Evolutionary conservation across 768 basidiomycete genomes (phyloP).

Genomic region (Butyriboletus loyo): DNA sequence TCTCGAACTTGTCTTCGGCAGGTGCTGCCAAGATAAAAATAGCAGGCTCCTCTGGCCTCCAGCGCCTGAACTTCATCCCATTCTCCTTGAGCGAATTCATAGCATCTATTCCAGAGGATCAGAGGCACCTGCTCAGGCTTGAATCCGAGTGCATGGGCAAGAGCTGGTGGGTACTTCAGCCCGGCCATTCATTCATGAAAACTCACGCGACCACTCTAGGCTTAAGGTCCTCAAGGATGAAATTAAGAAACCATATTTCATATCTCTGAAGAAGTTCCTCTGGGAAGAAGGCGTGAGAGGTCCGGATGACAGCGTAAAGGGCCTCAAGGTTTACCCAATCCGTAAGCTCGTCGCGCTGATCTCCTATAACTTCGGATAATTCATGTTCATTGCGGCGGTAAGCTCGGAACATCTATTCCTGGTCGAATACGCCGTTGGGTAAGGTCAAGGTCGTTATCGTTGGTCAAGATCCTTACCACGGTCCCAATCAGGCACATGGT

Average conservation of each 20-base stretch:
- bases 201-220: conserved; percentile 40
- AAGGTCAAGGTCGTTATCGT: conserved; percentile 87
- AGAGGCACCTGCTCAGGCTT: conserved; percentile 55
- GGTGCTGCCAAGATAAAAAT: conserved; percentile 11
- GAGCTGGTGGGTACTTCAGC: conserved; percentile 49
- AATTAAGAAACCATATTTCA: conserved; percentile 73
- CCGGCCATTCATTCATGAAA: neutral
- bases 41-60: conserved; percentile 16
- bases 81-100: conserved; percentile 58
- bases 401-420: conserved; percentile 87
- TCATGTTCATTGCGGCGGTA: conserved; percentile 13
- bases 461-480: conserved; percentile 88
- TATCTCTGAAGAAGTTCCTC: conserved; percentile 66
- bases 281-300: conserved; percentile 62
- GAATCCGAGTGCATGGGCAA: conserved; percentile 74
- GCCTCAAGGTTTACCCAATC: conserved; percentile 70
- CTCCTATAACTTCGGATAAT: neutral
- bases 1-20: conserved; percentile 22
- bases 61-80: conserved; percentile 60
- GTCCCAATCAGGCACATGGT: conserved; percentile 83
- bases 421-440: conserved; percentile 85
- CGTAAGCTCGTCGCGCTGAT: conserved; percentile 46
- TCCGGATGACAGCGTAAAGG: conserved; percentile 41
- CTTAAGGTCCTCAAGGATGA: conserved; percentile 72
- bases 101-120: conserved; percentile 54